Conservation (phyloP, 2,329 filamentous ascomycete genomes). For the Leptographium wingfieldii region DNA sequence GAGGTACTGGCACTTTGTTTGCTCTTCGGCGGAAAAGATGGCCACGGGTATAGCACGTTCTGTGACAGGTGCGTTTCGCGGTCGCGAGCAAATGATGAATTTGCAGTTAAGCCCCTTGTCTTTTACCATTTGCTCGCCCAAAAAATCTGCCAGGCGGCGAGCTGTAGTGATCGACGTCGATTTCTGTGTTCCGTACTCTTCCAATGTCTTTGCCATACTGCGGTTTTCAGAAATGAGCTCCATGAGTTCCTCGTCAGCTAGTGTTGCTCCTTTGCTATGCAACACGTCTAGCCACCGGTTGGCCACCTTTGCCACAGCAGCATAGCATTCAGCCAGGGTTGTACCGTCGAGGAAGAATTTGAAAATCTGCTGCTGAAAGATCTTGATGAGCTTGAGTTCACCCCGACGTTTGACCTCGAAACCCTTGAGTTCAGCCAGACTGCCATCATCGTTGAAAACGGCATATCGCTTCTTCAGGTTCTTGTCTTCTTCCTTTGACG, state of each 20-base stretch:
- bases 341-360: constrained; percentile 94
- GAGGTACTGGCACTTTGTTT: constrained; percentile 77
- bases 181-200: constrained; percentile 92
- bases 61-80: constrained; percentile 81
- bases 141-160: constrained; percentile 83
- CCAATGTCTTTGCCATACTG: constrained; percentile 92
- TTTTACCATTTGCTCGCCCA: constrained; percentile 98
- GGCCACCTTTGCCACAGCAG: constrained; percentile 82
- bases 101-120: constrained; percentile 99
- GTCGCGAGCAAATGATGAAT: constrained; percentile 89
- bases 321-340: constrained; percentile 80
- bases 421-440: constrained; percentile 86
- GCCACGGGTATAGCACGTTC: constrained; percentile 90
- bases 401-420: constrained; percentile 97
- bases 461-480: constrained; percentile 99
- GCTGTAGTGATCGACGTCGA: constrained; percentile 99
- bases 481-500: constrained; percentile 97
- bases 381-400: constrained; percentile 98
- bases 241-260: constrained; percentile 94
- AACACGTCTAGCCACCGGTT: constrained; percentile 96
- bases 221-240: constrained; percentile 99
- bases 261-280: constrained; percentile 71
- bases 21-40: constrained; percentile 89
- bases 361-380: constrained; percentile 98
- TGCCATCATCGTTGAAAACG: constrained; percentile 97